These are phyloP conservation scores for Kodamaea sagamina DNA, from an alignment of 805 yeast species.

Conservation along the genomic window DNA sequence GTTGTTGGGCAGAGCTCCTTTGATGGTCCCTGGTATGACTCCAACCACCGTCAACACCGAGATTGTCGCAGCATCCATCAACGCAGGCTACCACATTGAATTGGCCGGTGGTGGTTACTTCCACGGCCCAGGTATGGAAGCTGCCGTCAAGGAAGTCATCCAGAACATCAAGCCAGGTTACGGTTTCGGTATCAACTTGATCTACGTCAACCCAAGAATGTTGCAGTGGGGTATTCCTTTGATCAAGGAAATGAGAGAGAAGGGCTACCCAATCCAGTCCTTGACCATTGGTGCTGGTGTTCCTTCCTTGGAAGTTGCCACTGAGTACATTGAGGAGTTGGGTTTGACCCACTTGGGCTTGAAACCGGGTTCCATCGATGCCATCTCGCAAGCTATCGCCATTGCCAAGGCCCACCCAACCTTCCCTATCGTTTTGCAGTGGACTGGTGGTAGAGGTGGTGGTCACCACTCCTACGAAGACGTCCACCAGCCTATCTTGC, in stretches of 20 bases:
- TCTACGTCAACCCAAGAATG: constrained; percentile 96
- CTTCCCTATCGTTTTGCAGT: constrained; percentile 96
- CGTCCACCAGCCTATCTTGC: constrained; percentile 96
- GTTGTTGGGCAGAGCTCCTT: constrained; percentile 90
- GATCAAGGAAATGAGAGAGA: constrained; percentile 81
- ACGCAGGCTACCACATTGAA: constrained; percentile 97
- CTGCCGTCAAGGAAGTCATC: constrained; percentile 75
- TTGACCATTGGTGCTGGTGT: constrained; percentile 99
- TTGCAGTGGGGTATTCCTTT: constrained; percentile 98
- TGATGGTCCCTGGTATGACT: constrained; percentile 99
- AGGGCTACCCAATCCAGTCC: constrained; percentile 95
- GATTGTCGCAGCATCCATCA: constrained; percentile 89
- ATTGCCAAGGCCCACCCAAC: constrained; percentile 94
- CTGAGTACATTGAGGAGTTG: constrained; percentile 90
- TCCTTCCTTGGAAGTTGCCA: constrained; percentile 95
- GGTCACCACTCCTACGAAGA: constrained; percentile 99
- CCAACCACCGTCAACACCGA: constrained; percentile 96
- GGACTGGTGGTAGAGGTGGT: constrained; percentile 99
- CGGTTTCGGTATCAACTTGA: constrained; percentile 88
- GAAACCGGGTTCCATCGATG: constrained; percentile 97
- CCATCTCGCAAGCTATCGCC: constrained; percentile 79
- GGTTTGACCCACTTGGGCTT: constrained; percentile 93
- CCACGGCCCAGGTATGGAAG: constrained; percentile 64
- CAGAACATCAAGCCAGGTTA: constrained; percentile 72
- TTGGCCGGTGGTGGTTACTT: constrained; percentile 99